These are phyloP conservation scores for Globisporangium perplexum DNA, from an alignment of 352 stramenopile genomes.

Conservation along the genomic window DNA sequence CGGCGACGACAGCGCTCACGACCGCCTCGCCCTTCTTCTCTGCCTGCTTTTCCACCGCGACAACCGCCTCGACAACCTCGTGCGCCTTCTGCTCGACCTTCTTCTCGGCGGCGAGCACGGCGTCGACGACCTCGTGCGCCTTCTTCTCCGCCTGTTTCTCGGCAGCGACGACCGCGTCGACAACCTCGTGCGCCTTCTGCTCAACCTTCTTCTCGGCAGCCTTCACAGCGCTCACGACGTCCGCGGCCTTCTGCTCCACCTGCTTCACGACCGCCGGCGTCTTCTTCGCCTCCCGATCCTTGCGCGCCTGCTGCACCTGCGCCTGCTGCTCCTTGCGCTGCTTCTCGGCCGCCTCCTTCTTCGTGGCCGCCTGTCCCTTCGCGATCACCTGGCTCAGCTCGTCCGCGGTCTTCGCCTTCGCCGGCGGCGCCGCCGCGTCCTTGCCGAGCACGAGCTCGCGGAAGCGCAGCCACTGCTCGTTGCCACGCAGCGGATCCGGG, in stretches of 20 bases:
- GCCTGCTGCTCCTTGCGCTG: constrained; percentile 10
- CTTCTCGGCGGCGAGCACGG: constrained; percentile 15
- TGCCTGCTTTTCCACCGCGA: constrained; percentile 13
- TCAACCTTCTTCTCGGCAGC: constrained; percentile 8
- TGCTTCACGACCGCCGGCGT: not conserved
- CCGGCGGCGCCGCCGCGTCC: constrained; percentile 7
- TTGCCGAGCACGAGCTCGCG: constrained; percentile 61
- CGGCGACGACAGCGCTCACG: constrained; percentile 9
- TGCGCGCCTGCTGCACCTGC: not conserved
- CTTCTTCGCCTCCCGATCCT: constrained; percentile 2
- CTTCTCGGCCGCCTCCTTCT: constrained; percentile 13
- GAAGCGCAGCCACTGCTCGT: constrained; percentile 70
- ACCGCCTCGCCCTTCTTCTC: constrained; percentile 29
- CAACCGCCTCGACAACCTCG: constrained; percentile 22
- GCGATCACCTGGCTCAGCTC: constrained; percentile 43
- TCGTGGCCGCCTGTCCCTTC: constrained; percentile 24
- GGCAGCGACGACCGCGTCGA: constrained; percentile 18
- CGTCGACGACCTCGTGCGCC: constrained; percentile 15
- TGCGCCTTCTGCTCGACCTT: constrained; percentile 16
- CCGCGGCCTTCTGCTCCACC: not conserved
- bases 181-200: constrained; percentile 17
- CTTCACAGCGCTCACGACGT: not conserved
- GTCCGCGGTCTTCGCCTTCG: constrained; percentile 22
- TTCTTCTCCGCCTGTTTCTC: constrained; percentile 18
- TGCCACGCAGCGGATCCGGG: constrained; percentile 43